Evolutionary conservation across 2,329 filamentous ascomycete species (phyloP), one percentile per base, ranked within the genome.

Genomic region (Cercospora canescens): DNA sequence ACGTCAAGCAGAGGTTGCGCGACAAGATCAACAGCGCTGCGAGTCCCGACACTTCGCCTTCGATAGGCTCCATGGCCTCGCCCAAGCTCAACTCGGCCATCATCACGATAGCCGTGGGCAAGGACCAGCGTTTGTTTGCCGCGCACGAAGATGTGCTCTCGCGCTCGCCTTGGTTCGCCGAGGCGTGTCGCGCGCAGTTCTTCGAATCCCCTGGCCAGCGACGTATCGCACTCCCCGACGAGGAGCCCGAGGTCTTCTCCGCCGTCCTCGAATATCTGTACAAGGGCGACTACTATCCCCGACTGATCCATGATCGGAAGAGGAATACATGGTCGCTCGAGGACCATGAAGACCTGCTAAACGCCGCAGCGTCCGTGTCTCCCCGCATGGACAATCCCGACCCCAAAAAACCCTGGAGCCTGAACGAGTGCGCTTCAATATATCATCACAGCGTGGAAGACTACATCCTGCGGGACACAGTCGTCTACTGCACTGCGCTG

Each of bases 211-310:
- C 75, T 37, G 80, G 81, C 81, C 83, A 88, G 86, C 89, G 91
- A 84, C 87, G 92, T 88, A 88, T 93, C 87, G 80, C 90, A 87
- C 84, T 91, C 84, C 84, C 91, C 87, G 85, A 87, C 73, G 87
- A 88, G 86, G 92, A 96, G 84, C 93, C 94, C 73, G 93, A 96
- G 84, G 87, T 96, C 79, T 92, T 97, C 81, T 96, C 93, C 79
- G 94, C 91, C 76, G 85, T 97, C 76, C 92, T 97, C 83, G 94
- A 97, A 84, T 97, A 94, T 80, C 88, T 97, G 72, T 97, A 97
- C 89, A 96, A 96, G 85, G 93, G 92, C 72, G 93, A 96, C 86
- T 97, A 96, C 83, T 95, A 91, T 80, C 94, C 94, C 64, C 91
- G 93, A 80, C 86, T 97, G 82, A 78, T 96, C 73, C 92, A 93